Conservation (phyloP, 1,139 yeast species). For the Diutina mesorugosa region DNA sequence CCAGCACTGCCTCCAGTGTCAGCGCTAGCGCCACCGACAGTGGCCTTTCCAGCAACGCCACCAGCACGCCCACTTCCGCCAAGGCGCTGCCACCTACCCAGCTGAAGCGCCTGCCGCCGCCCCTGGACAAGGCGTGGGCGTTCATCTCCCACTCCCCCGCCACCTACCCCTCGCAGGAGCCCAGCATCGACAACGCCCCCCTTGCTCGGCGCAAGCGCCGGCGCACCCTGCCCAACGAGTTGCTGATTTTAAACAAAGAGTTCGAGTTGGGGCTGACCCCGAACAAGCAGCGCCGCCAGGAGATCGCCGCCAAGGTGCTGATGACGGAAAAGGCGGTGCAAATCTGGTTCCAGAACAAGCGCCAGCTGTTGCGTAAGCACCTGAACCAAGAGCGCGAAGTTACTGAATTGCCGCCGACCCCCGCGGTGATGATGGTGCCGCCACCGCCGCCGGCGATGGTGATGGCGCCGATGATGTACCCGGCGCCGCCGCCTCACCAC, state of each 20-base stretch:
- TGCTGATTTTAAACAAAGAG: constrained; percentile 67
- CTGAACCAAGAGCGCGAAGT: constrained; percentile 30
- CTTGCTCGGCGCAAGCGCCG: constrained; percentile 88
- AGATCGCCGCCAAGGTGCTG: constrained; percentile 64
- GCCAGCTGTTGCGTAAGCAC: constrained; percentile 66
- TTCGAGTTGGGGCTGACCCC: constrained; percentile 74
- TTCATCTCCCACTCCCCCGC: constrained; percentile 87
- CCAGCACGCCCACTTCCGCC: background rate
- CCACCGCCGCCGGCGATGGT: background rate
- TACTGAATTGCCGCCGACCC: constrained; percentile 31
- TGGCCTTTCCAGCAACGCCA: background rate
- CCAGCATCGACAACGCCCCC: constrained; percentile 78
- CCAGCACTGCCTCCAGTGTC: background rate
- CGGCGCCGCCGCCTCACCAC: background rate
- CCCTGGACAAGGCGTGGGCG: constrained; percentile 35
- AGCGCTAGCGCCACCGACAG: background rate
- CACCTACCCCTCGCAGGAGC: constrained; percentile 74
- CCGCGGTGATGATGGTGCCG: constrained; percentile 7
- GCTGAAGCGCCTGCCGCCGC: background rate
- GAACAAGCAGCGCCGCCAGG: constrained; percentile 57
- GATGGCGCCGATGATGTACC: background rate
- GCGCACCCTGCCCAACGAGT: constrained; percentile 83
- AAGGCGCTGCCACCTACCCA: background rate
- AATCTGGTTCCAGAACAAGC: constrained; percentile 94
- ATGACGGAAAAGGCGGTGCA: constrained; percentile 98